Base-by-base conservation (phyloP, 2,329 filamentous ascomycete genomes). In the Cladophialophora bantiana region DNA sequence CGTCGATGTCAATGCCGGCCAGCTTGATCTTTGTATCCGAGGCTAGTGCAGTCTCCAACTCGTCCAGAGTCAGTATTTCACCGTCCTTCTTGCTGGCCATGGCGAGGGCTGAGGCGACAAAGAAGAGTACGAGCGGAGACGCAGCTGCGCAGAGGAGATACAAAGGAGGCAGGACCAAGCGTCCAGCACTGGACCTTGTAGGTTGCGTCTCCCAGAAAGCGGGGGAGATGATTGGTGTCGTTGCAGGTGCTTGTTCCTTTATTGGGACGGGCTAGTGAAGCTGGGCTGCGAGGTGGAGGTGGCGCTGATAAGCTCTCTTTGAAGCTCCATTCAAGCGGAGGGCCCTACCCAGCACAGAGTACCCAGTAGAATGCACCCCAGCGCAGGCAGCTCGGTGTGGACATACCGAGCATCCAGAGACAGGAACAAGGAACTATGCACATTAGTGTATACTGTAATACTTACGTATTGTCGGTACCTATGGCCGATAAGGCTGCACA, bases 1-100 rank as follows among this genome's bases (percentile, higher is more conserved):
- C 93, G 76, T 97, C 93, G 65, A 94, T 90, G 77, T 97, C 93
- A 68, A 95, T 81, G 48, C 93, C 94, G 9, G 92, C 93, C 48
- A 97, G 86, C 79, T 97, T 97, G 80, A 97, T 91, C 75, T 90
- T 89, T 59, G 81, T 85, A 78, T 97, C 93, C 76, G 89, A 74
- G 71, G 86, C 82, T 68, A 95, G 88, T 59, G 94, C 79, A 63
- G 85, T 77, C 26, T 89, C 84, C 65, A 96, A 84, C 69, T 86
- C 83, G 59, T 89, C 86, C 70, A 84, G 77, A 31, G 90, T 93
- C 72, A 91, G 57, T n/a, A 55, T 61, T 18, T 69, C 65, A 32
- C 64, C 59, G 36, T 67, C 65, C 20, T 55, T 40, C 32, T 67
- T 65, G 61, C 26, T 60, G 55, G 60, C 61, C 68, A 69, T 72